These are phyloP conservation scores for Hygrophorus russula DNA, from an alignment of 768 basidiomycete species.

Conservation along the genomic window DNA sequence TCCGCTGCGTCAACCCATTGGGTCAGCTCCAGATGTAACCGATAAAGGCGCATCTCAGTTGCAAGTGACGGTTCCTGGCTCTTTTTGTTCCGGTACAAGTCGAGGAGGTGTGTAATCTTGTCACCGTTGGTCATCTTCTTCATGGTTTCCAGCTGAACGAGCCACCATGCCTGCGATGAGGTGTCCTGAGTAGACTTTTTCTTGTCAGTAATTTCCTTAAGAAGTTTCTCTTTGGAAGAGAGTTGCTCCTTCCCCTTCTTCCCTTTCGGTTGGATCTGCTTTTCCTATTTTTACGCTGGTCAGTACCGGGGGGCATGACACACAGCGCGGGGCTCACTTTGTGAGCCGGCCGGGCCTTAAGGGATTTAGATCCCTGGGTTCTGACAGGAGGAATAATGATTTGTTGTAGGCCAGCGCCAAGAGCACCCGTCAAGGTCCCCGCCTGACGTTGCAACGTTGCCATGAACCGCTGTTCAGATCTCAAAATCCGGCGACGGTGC, in stretches of 20 bases:
- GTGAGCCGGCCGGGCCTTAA: background rate
- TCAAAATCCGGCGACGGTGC: constrained; percentile 25
- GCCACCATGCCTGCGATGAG: constrained; percentile 41
- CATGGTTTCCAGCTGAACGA: constrained; percentile 30
- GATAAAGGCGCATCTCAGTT: constrained; percentile 41
- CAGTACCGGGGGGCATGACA: background rate
- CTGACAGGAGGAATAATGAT: constrained; percentile 39
- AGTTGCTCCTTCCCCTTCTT: constrained; percentile 11
- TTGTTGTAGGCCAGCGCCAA: constrained; percentile 38
- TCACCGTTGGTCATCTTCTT: constrained; percentile 20
- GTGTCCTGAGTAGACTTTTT: constrained; percentile 30
- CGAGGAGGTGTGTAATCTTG: constrained; percentile 22
- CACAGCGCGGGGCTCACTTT: background rate
- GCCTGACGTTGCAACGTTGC: constrained; percentile 44
- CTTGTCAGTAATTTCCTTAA: constrained; percentile 31
- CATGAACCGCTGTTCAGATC: constrained; percentile 48
- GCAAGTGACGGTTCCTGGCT: constrained; percentile 30
- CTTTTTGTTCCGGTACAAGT: constrained; percentile 34
- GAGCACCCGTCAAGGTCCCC: constrained; percentile 52
- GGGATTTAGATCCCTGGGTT: background rate
- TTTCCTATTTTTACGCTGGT: background rate
- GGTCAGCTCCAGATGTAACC: constrained; percentile 37
- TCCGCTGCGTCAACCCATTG: constrained; percentile 40
- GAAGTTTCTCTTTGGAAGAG: constrained; percentile 18
- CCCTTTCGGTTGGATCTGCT: constrained; percentile 3